A percentile compares a stretch with the other conserved stretches of the same genome.
These are phyloP conservation scores for Pelargonium citronellum DNA, from an alignment of 441 rosid species.

Conservation along the genomic window DNA sequence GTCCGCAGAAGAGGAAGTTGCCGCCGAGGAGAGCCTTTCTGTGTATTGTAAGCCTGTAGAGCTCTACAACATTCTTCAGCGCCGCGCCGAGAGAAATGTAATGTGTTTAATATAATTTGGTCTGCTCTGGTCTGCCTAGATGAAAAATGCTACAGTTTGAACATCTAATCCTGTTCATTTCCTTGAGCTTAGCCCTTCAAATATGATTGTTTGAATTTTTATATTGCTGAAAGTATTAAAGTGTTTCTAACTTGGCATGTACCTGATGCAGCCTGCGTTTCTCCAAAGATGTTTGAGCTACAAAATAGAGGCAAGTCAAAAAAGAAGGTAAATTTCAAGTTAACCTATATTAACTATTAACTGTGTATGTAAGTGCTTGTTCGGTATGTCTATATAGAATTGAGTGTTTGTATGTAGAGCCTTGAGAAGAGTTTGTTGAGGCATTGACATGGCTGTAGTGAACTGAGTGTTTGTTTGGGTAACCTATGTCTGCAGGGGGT, in stretches of 20 bases:
- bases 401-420: no score
- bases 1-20: conserved; percentile 78
- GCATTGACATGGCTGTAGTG: no score
- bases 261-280: conserved; percentile 57
- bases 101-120: conserved; percentile 1
- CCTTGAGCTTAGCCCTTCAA: no score
- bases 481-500: no score
- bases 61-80: conserved; percentile 86
- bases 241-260: conserved; percentile 13
- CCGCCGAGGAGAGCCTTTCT: conserved; percentile 81
- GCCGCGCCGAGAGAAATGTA: conserved; percentile 70
- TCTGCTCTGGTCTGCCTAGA: no score
- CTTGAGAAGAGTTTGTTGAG: no score
- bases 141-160: no score
- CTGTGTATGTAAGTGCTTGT: neutral
- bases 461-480: no score
- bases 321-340: conserved; percentile 46
- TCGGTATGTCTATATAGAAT: neutral
- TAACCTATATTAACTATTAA: no score
- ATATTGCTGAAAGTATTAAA: neutral
- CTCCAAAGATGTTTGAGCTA: conserved; percentile 80
- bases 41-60: conserved; percentile 94
- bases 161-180: no score
- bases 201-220: neutral
- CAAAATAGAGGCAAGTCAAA: conserved; percentile 70